phyloP scores from a whole-genome alignment of 257 asterid genomes.

The Ajuga chamaepitys region DNA sequence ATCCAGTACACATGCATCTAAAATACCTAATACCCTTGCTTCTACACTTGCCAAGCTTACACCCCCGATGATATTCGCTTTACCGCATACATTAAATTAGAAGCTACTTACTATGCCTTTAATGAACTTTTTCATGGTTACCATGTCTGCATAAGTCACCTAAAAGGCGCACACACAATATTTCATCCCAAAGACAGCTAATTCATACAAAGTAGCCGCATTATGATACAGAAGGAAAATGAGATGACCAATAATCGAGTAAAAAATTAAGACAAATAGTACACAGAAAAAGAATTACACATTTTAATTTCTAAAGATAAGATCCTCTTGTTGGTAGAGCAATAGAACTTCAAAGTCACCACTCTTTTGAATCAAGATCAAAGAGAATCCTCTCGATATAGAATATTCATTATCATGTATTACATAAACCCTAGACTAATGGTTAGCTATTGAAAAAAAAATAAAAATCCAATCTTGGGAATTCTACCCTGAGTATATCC shows the following conservation, averaged over 20 bases:
- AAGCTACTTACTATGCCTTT: not conserved
- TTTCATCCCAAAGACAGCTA: not conserved
- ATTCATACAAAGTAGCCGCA: not conserved
- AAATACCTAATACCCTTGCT: not conserved
- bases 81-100: not conserved
- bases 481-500: not conserved
- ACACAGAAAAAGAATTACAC: not conserved
- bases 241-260: not conserved
- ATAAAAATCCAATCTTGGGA: conserved; percentile 9
- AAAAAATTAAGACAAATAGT: not conserved
- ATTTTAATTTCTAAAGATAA: not conserved
- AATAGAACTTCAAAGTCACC: too few species aligned
- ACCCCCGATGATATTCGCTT: too few species aligned
- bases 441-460: not conserved
- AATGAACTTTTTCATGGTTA: not conserved
- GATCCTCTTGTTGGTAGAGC: not conserved
- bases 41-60: not conserved
- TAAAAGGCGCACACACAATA: not conserved
- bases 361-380: not conserved
- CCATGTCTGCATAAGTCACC: not conserved
- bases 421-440: not conserved
- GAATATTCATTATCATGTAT: too few species aligned
- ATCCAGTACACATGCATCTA: not conserved
- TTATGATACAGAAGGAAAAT: not conserved
- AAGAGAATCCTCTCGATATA: too few species aligned